Percentiles rank a stretch among this genome's conserved stretches.
Conservation (phyloP, 805 yeast genomes). For the Kodamaea hsintzibuensis region DNA sequence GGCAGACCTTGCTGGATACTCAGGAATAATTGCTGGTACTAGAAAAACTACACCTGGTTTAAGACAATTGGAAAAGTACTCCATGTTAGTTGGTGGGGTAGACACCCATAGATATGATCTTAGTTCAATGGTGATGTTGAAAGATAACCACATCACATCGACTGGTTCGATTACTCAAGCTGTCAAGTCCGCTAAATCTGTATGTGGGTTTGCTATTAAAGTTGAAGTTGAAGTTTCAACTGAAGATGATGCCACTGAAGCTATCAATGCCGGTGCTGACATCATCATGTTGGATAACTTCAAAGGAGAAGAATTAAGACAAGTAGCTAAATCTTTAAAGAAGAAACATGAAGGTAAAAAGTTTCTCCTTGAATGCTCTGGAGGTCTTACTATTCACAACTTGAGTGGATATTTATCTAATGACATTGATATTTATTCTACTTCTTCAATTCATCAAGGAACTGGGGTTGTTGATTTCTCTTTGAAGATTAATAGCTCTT, state of each 20-base stretch:
- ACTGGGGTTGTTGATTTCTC: conserved; percentile 79
- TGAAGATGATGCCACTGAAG: conserved; percentile 86
- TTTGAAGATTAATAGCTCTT: conserved; percentile 58
- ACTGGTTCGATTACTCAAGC: conserved; percentile 91
- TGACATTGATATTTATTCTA: conserved; percentile 86
- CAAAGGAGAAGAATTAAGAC: conserved; percentile 59
- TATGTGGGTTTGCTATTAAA: conserved; percentile 85
- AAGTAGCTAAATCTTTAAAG: conserved; percentile 66
- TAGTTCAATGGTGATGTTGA: conserved; percentile 93
- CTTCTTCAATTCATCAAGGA: conserved; percentile 94
- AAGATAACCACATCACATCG: conserved; percentile 91
- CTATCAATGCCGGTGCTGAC: conserved; percentile 93
- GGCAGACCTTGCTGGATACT: conserved; percentile 70
- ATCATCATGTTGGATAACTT: conserved; percentile 94
- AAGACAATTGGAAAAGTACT: conserved; percentile 83
- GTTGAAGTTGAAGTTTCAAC: conserved; percentile 90
- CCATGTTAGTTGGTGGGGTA: conserved; percentile 94
- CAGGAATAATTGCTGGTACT: conserved; percentile 91
- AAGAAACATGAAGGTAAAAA: conserved; percentile 48
- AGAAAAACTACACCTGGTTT: conserved; percentile 97
- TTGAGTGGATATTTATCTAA: conserved; percentile 64
- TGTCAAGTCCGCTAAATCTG: conserved; percentile 70
- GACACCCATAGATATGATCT: conserved; percentile 92
- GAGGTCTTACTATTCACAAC: conserved; percentile 79
- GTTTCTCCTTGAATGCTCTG: conserved; percentile 85